Evolutionary conservation across 2,329 filamentous ascomycete genomes (phyloP).

Genomic region (Alternaria sp.): DNA sequence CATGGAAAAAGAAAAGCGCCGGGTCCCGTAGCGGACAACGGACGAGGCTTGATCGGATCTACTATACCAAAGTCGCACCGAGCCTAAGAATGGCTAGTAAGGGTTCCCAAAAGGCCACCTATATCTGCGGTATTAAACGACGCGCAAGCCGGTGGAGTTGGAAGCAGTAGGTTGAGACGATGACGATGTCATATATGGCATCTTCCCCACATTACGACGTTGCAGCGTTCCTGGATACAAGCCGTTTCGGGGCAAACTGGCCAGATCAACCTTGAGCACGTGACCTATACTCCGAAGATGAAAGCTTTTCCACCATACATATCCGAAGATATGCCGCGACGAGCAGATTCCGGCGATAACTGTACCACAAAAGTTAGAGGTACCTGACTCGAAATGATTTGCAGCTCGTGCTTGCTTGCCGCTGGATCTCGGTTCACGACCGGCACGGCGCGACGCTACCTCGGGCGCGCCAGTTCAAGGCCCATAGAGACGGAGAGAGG

Average conservation of each 20-base stretch:
- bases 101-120: slow-evolving; percentile 1
- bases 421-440: slow-evolving; percentile 32
- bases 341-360: slow-evolving; percentile 5
- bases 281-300: neutral
- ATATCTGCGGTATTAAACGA: slow-evolving; percentile 8
- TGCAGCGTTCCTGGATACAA: slow-evolving; percentile 2
- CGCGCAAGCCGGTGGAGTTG: slow-evolving; percentile 9
- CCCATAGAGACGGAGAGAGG: neutral
- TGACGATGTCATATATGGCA: slow-evolving; percentile 4
- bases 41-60: slow-evolving; percentile 7
- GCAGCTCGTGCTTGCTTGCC: slow-evolving; percentile 30
- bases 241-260: neutral
- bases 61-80: slow-evolving; percentile 4
- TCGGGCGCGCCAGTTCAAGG: slow-evolving; percentile 22
- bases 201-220: neutral
- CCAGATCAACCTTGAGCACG: neutral
- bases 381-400: slow-evolving; percentile 20
- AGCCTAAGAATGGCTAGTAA: slow-evolving; percentile 9
- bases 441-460: slow-evolving; percentile 33
- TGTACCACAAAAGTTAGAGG: slow-evolving; percentile 2
- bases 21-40: slow-evolving; percentile 1
- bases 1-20: slow-evolving; percentile 11
- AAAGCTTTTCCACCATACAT: neutral
- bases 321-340: slow-evolving; percentile 2
- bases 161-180: neutral